Base-by-base conservation (phyloP, 768 basidiomycete species). In the Mycena capillaripes region DNA sequence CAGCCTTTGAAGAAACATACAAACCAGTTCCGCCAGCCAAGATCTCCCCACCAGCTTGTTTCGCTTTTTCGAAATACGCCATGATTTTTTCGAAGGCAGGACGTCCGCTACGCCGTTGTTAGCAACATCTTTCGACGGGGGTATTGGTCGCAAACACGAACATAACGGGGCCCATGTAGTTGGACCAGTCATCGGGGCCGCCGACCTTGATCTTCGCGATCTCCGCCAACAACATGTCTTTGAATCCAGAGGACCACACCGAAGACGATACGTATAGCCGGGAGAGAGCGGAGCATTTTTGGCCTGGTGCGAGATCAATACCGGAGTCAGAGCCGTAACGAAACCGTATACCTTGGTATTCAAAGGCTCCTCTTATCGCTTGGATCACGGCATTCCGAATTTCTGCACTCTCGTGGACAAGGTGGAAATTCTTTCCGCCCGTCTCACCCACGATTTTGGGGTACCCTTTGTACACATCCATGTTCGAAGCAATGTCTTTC, bases 141-240 rank as follows among this genome's bases (percentile, higher is more conserved):
- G 42, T 17, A 29, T 60, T 62, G 29, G n/a, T 14, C 27, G 23
- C 4, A 61, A 23, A 81, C 48, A 60, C 86, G 68, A 77, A 96
- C 95, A 99, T 99, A 69, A 99, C 97, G 69, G 98, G 97, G 7
- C 98, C 98, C 88, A 98, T 91, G 80, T 97, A 99, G 86, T 95
- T 93, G 44, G 84, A 78, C 83, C 93, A 96, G 62, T 96, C 92
- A 59, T 87, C 86, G 23, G 90, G 90, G 21, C 89, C 80, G 3
- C 98, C 98, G 68, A 97, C 90, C 79, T 89, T 95, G 82, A 99
- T 97, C 83, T 93, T 95, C 17, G 91, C 88, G 58, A 92, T 87
- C 81, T 98, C 94, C 21, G 81, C 80, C 73, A 96, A 81, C 56
- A 98, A 84, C 79, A 89, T 86, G 55, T 95, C 91, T 80, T 93